phyloP scores from a whole-genome alignment of 148 eudicot genomes.

The Chenopodium album region DNA sequence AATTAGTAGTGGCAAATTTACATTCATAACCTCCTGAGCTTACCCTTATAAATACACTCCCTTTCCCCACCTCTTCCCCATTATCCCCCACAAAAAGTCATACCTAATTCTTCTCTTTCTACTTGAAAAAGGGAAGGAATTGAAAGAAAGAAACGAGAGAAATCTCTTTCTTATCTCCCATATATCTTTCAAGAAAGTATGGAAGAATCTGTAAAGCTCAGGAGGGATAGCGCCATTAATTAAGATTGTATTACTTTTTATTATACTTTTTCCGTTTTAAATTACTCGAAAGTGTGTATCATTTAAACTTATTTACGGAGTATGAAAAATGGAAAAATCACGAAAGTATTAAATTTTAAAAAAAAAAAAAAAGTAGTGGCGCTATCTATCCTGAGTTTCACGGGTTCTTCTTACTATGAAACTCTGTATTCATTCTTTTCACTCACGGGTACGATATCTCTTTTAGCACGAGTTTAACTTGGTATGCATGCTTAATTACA shows the following conservation, averaged over 20 bases:
- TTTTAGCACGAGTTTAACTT: neutral
- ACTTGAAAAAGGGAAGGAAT: neutral
- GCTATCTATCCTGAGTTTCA: constrained; percentile 56
- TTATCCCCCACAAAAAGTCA: neutral
- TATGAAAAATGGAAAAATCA: neutral
- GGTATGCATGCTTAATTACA: constrained; percentile 17
- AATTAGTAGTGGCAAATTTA: neutral
- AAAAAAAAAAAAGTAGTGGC: constrained; percentile 22
- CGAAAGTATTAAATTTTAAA: neutral
- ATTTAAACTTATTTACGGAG: too few species aligned
- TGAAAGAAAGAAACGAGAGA: neutral
- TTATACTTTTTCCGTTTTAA: neutral
- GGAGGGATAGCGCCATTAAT: constrained; percentile 93
- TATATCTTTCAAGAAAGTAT: constrained; percentile 23
- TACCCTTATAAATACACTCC: constrained; percentile 35
- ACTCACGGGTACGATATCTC: neutral
- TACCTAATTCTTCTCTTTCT: constrained; percentile 9
- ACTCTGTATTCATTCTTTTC: neutral
- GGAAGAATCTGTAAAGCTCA: constrained; percentile 81
- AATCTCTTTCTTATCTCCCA: neutral
- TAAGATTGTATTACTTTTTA: neutral
- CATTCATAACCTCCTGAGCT: constrained; percentile 4
- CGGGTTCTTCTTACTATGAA: constrained; percentile 35
- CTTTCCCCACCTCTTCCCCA: constrained; percentile 21
- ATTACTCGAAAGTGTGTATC: neutral